phyloP scores from a whole-genome alignment of 148 eudicot genomes.

The Nepenthes gracilis region DNA sequence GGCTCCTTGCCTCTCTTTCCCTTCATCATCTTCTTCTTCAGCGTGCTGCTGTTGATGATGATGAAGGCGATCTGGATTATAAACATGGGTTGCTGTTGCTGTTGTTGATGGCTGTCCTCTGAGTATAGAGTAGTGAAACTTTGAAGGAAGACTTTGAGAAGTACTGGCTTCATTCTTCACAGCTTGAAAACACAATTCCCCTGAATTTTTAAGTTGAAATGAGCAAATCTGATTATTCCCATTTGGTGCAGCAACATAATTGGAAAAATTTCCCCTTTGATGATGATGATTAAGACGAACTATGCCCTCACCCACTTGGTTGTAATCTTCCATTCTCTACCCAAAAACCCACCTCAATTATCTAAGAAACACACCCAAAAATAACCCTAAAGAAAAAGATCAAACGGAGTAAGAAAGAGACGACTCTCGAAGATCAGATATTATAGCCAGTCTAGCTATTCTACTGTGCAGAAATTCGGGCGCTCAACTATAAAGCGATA shows the following conservation, averaged over 20 bases:
- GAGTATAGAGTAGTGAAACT: background rate
- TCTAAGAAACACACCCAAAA: background rate
- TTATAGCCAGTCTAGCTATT: background rate
- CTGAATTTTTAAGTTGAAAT: no score
- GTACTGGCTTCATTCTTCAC: no score
- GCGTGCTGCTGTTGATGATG: background rate
- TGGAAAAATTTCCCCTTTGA: background rate
- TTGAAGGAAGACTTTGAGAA: no score
- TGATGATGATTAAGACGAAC: background rate
- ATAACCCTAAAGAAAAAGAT: background rate
- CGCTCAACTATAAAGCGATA: background rate
- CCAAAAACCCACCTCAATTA: background rate
- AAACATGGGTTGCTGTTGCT: background rate
- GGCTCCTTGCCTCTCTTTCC: conserved; percentile 26
- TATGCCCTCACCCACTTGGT: background rate
- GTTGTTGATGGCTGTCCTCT: background rate
- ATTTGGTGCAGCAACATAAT: background rate
- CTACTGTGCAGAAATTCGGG: background rate
- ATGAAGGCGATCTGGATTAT: background rate
- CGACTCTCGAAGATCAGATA: background rate
- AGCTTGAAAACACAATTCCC: no score
- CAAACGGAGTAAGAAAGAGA: background rate
- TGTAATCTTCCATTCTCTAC: background rate
- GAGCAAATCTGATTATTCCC: background rate
- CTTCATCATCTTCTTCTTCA: background rate